phyloP scores from a whole-genome alignment of 2,329 filamentous ascomycete genomes.

The Aspergillus cejpii region DNA sequence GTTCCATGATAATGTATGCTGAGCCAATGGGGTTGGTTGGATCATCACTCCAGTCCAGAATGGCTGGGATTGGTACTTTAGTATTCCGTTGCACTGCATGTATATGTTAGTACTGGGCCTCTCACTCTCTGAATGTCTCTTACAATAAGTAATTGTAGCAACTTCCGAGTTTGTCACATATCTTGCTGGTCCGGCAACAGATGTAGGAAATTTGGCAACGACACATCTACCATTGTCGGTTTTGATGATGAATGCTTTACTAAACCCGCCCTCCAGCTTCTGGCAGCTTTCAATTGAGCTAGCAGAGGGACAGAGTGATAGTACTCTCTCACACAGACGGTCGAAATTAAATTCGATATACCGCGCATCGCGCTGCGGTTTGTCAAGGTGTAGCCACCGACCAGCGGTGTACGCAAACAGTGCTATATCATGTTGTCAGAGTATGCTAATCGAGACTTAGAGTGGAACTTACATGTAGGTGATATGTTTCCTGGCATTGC shows the following conservation, averaged over 20 bases:
- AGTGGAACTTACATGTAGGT: too few relatives aligned
- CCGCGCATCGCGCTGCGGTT: constrained; percentile 36
- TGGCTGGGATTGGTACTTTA: constrained; percentile 20
- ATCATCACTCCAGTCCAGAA: constrained; percentile 23
- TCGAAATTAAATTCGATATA: constrained; percentile 38
- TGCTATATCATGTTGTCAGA: too few relatives aligned
- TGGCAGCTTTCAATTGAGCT: constrained; percentile 30
- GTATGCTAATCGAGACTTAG: too few relatives aligned
- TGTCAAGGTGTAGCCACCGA: constrained; percentile 38
- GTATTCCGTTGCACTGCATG: constrained; percentile 19
- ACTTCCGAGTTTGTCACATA: constrained; percentile 43
- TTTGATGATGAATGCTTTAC: constrained; percentile 41
- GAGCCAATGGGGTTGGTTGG: constrained; percentile 28
- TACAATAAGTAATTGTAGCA: constrained; percentile 43
- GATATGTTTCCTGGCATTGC: too few relatives aligned
- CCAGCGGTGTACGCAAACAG: constrained; percentile 34
- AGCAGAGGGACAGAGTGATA: constrained; percentile 34
- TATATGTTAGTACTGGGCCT: constrained; percentile 1
- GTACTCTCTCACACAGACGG: constrained; percentile 33
- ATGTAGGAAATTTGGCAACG: constrained; percentile 40
- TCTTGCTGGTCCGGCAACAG: constrained; percentile 33
- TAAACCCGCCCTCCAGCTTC: constrained; percentile 45
- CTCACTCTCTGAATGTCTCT: constrained; percentile 7
- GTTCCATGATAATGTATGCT: constrained; percentile 39
- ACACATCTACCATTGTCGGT: constrained; percentile 36